Base-by-base conservation (phyloP, 768 basidiomycete species). In the Agrocybe praecox region DNA sequence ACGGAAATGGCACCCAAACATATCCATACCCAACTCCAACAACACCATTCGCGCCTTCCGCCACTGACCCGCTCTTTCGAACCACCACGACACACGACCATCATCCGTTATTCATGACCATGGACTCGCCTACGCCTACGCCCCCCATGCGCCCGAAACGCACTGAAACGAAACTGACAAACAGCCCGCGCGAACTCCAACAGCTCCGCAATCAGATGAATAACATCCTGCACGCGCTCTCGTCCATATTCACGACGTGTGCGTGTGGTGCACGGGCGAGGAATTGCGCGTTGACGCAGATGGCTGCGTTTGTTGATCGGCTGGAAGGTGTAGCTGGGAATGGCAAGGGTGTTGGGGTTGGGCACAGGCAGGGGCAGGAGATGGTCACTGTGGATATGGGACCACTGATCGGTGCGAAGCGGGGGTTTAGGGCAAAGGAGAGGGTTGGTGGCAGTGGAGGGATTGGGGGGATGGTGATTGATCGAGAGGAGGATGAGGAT, bases 171-270 rank as follows among this genome's bases (percentile, higher is more conserved):
- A n/a, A n/a, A n/a, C n/a, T n/a, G n/a, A 23, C 26, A 45, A 46
- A 21, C 36, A 87, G 81, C 32, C 76, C 80, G 1, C 74, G 73
- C 19, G 78, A 83, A 51, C 61, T 84, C 21, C 66, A 74, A 18
- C 82, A 84, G 57, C 77, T 89, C 15, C 84, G 84, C 36, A 72
- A 80, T 24, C 89, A 90, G 63, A 83, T 90, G 73, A 79, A 86
- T 0, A 83, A 85, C 22, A 85, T 90, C 65, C 78, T 91, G 0
- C 87, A 90, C 53, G 79, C 87, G 6, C 79, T 91, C 51, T 76
- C 83, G 7, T 85, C 85, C 17, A 88, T 86, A 0, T 91, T 90
- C 64, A 85, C 86, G 3, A 86, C 87, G 1, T 91, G 89, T 53
- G 89, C 89, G 0, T 91, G 89, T 60, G 89, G 89, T 6, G 75